Evolutionary conservation across 1,284 basidiomycete species (phyloP).

Genomic region (Leucoagaricus sp.): DNA sequence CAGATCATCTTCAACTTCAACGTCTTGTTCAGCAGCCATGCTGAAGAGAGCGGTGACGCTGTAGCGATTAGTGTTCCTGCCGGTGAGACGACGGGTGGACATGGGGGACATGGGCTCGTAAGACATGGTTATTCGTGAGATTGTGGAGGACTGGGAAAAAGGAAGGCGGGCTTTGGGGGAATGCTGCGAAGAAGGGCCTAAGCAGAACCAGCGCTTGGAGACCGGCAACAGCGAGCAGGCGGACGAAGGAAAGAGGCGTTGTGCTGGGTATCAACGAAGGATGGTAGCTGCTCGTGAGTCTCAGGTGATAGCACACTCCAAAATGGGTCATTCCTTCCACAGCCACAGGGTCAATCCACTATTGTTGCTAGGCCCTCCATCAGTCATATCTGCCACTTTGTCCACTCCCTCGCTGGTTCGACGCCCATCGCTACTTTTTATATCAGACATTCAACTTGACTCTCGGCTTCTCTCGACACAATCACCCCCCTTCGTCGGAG

Average conservation of each 20-base stretch:
- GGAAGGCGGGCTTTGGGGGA: constrained; percentile 16
- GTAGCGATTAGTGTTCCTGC: constrained; percentile 95
- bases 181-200: constrained; percentile 22
- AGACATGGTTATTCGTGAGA: constrained; percentile 50
- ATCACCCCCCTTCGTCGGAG: no score
- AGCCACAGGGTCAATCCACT: constrained; percentile 8
- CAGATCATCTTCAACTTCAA: constrained; percentile 97
- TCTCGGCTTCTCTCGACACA: no score
- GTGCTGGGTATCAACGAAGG: constrained; percentile 18
- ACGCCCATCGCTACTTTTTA: no score
- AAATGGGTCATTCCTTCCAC: constrained; percentile 10
- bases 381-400: background rate
- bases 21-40: constrained; percentile 98
- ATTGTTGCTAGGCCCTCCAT: constrained; percentile 8
- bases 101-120: constrained; percentile 66
- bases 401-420: no score
- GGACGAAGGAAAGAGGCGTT: constrained; percentile 21
- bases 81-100: constrained; percentile 74
- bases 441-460: no score
- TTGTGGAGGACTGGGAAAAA: constrained; percentile 11
- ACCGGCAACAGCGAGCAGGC: constrained; percentile 31
- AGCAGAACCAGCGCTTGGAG: constrained; percentile 41
- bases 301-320: constrained; percentile 18
- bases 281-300: constrained; percentile 18
- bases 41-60: constrained; percentile 95